Conservation (phyloP, 306 rosid genomes). For the Cercis canadensis region DNA sequence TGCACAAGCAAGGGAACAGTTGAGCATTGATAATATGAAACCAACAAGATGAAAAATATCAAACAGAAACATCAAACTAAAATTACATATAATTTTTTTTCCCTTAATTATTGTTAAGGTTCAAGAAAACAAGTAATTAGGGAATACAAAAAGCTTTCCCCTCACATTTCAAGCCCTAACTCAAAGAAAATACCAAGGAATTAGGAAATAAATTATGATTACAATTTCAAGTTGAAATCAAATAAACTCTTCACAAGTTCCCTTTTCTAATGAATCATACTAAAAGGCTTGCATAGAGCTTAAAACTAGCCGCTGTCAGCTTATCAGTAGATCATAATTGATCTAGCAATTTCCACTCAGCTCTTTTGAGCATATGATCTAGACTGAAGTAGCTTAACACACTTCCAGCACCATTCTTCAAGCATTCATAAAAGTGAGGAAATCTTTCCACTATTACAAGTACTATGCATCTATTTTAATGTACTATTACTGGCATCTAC, state of each 20-base stretch:
- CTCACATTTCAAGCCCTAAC: background rate
- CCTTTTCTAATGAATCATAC: background rate
- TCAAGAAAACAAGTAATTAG: background rate
- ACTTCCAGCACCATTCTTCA: background rate
- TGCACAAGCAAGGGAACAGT: slow-evolving; percentile 27
- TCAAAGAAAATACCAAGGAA: background rate
- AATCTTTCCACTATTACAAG: background rate
- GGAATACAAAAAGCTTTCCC: background rate
- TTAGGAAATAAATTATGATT: background rate
- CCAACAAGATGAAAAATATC: background rate
- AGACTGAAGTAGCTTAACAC: background rate
- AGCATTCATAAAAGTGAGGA: background rate
- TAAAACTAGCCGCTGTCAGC: background rate
- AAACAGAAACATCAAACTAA: slow-evolving; percentile 2
- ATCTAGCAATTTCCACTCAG: background rate
- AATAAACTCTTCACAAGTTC: background rate
- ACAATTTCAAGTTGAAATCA: background rate
- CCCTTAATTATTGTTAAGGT: background rate
- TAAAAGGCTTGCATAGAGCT: background rate
- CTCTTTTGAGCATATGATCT: background rate
- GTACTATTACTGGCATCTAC: background rate
- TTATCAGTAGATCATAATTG: background rate
- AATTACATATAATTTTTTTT: background rate
- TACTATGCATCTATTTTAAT: background rate
- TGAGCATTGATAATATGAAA: background rate